phyloP scores from a whole-genome alignment of 2,329 filamentous ascomycete genomes.

The Colletotrichum lindemuthianum region DNA sequence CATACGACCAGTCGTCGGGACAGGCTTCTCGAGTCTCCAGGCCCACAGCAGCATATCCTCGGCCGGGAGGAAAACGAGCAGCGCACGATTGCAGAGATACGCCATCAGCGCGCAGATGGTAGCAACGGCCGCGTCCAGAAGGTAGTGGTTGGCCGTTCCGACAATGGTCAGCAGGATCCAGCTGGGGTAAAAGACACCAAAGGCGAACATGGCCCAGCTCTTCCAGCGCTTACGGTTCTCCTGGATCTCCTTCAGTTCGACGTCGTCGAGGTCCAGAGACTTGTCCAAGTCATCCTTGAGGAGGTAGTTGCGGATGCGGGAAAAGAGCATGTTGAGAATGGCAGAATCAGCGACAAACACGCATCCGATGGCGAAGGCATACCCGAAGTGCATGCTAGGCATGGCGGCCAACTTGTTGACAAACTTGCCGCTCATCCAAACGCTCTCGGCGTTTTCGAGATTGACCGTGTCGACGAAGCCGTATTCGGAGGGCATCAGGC shows the following conservation, averaged over 20 bases:
- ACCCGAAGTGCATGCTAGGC: slow-evolving; percentile 67
- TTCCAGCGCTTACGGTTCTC: slow-evolving; percentile 43
- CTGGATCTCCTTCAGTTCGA: slow-evolving; percentile 36
- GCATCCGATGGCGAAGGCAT: slow-evolving; percentile 64
- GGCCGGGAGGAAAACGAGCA: slow-evolving; percentile 69
- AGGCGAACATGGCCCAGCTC: slow-evolving; percentile 41
- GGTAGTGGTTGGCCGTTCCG: slow-evolving; percentile 71
- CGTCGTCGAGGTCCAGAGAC: slow-evolving; percentile 34
- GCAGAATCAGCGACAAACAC: slow-evolving; percentile 64
- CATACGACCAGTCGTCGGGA: slow-evolving; percentile 55
- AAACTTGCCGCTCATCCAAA: slow-evolving; percentile 72
- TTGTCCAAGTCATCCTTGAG: slow-evolving; percentile 32
- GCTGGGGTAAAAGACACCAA: slow-evolving; percentile 62
- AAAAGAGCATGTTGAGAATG: slow-evolving; percentile 50
- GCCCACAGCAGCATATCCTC: slow-evolving; percentile 74
- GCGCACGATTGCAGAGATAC: slow-evolving; percentile 60
- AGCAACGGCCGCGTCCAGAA: slow-evolving; percentile 74
- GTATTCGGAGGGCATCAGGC: slow-evolving; percentile 67
- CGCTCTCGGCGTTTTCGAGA: slow-evolving; percentile 60
- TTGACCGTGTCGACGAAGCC: slow-evolving; percentile 72
- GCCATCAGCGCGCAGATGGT: slow-evolving; percentile 68
- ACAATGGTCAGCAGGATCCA: slow-evolving; percentile 68
- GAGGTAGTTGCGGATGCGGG: slow-evolving; percentile 38
- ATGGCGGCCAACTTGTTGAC: slow-evolving; percentile 69
- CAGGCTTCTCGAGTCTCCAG: slow-evolving; percentile 71